Evolutionary conservation across 116 monocot genomes (phyloP).

Genomic region (Phalaenopsis hybrid): DNA sequence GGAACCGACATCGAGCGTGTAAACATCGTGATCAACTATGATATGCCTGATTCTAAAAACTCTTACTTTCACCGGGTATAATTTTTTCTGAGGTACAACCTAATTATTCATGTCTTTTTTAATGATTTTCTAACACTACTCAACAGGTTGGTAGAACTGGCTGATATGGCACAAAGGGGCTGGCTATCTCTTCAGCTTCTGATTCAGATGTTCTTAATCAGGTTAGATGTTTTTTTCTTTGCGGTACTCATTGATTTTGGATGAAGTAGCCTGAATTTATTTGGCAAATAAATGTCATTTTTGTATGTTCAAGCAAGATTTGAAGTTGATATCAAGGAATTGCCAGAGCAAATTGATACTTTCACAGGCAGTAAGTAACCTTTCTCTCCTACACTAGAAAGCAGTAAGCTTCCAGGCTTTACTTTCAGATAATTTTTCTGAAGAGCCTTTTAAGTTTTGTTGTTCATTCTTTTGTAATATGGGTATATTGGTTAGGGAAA

Average conservation of each 20-base stretch:
- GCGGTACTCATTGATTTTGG: background rate
- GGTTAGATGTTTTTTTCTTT: constrained; percentile 21
- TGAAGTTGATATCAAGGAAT: constrained; percentile 98
- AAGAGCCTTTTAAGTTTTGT: too few species aligned
- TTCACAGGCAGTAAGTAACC: constrained; percentile 86
- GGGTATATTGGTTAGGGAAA: too few species aligned
- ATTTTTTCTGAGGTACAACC: background rate
- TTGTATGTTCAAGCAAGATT: constrained; percentile 94
- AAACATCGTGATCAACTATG: constrained; percentile 99
- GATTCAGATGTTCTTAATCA: constrained; percentile 95
- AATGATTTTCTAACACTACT: background rate
- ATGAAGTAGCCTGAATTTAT: background rate
- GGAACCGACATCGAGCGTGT: constrained; percentile 99
- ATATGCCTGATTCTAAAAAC: constrained; percentile 99
- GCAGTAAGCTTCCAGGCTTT: too few species aligned
- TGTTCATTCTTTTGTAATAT: too few species aligned
- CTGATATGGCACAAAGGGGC: constrained; percentile 94
- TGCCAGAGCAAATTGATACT: constrained; percentile 97
- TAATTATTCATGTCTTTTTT: background rate
- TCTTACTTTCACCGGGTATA: constrained; percentile 93
- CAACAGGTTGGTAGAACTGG: constrained; percentile 90
- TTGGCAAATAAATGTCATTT: background rate
- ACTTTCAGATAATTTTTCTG: too few species aligned
- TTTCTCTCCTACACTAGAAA: background rate
- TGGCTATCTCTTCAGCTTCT: constrained; percentile 82